These are phyloP conservation scores for Gnetum montanum DNA, from an alignment of 75 land plant species.

Conservation along the genomic window DNA sequence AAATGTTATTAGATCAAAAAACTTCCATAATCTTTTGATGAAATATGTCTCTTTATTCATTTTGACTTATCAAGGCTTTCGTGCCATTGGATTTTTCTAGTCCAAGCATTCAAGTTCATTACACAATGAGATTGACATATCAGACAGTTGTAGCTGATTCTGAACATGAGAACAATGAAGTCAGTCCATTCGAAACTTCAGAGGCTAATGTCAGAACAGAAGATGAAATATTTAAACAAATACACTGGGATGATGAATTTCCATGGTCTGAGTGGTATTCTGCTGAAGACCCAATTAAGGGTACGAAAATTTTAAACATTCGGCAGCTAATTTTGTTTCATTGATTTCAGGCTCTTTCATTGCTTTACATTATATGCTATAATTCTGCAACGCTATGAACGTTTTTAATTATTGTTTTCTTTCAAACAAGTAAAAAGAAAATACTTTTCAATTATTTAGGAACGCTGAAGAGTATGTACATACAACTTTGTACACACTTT, in stretches of 20 bases:
- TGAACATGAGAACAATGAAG: conserved; percentile 19
- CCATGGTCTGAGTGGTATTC: conserved; percentile 99
- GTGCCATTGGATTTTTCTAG: conserved; percentile 31
- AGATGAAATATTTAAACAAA: conserved; percentile 13
- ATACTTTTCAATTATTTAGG: too few relatives aligned
- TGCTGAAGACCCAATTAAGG: conserved; percentile 88
- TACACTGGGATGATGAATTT: conserved; percentile 91
- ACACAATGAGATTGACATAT: conserved; percentile 76
- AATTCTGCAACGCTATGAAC: too few relatives aligned
- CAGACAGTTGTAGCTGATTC: conserved; percentile 53
- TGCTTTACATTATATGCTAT: too few relatives aligned
- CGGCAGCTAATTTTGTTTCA: too few relatives aligned
- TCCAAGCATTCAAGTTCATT: conserved; percentile 38
- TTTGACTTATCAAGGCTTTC: conserved; percentile 46
- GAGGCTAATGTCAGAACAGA: conserved; percentile 20
- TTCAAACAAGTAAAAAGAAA: too few relatives aligned
- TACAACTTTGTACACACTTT: too few relatives aligned
- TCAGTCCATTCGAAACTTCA: conserved; percentile 20
- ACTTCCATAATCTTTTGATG: too few relatives aligned
- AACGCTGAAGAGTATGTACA: too few relatives aligned
- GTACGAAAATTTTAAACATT: conserved; percentile 28
- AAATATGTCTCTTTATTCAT: conserved; percentile 2
- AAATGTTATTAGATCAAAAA: too few relatives aligned
- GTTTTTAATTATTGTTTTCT: too few relatives aligned
- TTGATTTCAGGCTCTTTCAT: too few relatives aligned